These are phyloP conservation scores for Fusarium cyanostomum DNA, from an alignment of 2,329 filamentous ascomycete genomes.

Conservation along the genomic window DNA sequence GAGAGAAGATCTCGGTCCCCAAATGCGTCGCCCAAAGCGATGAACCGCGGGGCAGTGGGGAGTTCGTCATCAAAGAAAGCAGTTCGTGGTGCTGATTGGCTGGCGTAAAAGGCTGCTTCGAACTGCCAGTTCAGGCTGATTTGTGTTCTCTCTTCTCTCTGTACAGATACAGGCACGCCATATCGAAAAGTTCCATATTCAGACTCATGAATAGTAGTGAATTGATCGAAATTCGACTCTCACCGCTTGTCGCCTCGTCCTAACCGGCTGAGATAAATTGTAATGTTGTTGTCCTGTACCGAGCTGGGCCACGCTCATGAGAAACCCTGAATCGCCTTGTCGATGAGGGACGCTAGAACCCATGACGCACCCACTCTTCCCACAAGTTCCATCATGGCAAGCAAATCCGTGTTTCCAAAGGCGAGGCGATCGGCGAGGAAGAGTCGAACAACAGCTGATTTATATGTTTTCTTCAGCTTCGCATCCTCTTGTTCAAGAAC, in stretches of 20 bases:
- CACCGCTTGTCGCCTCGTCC: neutral
- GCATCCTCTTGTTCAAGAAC: conserved; percentile 50
- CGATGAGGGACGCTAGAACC: conserved; percentile 37
- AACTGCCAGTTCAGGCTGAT: conserved; percentile 19
- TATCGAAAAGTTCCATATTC: neutral
- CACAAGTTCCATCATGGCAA: conserved; percentile 46
- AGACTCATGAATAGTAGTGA: neutral
- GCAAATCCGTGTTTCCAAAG: conserved; percentile 47
- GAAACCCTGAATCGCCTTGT: conserved; percentile 5
- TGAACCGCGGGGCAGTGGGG: conserved; percentile 35
- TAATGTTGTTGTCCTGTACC: neutral
- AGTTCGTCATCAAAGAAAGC: conserved; percentile 5
- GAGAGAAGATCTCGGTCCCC: neutral
- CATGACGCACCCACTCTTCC: conserved; percentile 49
- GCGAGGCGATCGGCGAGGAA: conserved; percentile 57
- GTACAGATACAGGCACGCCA: neutral
- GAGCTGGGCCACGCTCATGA: neutral
- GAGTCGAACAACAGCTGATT: conserved; percentile 50
- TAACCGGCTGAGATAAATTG: neutral
- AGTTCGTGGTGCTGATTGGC: conserved; percentile 24
- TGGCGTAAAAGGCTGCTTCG: neutral
- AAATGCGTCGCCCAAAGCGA: conserved; percentile 1
- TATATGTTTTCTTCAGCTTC: conserved; percentile 48
- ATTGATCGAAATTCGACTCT: neutral
- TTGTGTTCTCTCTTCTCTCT: conserved; percentile 10